phyloP scores from a whole-genome alignment of 441 rosid species.

The Biscutella laevigata region DNA sequence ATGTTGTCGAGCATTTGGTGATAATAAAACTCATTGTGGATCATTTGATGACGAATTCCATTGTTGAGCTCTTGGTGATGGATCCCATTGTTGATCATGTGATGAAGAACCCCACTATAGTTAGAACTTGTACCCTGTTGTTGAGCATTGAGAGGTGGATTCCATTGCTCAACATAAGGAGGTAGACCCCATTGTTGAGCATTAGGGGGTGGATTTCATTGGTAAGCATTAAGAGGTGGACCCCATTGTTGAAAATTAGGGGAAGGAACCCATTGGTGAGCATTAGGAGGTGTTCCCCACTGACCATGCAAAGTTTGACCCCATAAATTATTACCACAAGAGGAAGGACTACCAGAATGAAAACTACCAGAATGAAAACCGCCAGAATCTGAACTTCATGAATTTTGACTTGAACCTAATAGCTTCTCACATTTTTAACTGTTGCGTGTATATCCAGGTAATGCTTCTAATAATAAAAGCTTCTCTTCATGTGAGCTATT shows the following conservation, averaged over 20 bases:
- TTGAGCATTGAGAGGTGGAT: neutral
- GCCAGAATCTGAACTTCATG: neutral
- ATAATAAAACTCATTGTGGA: neutral
- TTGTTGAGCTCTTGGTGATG: neutral
- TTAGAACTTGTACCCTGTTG: neutral
- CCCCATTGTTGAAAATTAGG: neutral
- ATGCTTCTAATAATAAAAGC: neutral
- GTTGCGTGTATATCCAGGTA: neutral
- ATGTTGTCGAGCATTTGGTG: neutral
- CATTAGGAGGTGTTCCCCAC: neutral
- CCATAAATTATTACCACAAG: neutral
- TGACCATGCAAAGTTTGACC: neutral
- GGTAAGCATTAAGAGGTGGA: no score
- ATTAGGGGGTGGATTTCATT: neutral
- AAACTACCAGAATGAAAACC: no score
- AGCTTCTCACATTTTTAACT: neutral
- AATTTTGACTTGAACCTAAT: neutral
- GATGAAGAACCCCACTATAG: no score
- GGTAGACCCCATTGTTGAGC: neutral
- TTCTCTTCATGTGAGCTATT: neutral
- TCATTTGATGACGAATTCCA: neutral
- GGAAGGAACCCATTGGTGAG: neutral
- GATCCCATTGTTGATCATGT: neutral
- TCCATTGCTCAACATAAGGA: no score
- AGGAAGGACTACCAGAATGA: neutral